Conservation (phyloP, 139 green algal genomes). For the Picochlorum sp. region DNA sequence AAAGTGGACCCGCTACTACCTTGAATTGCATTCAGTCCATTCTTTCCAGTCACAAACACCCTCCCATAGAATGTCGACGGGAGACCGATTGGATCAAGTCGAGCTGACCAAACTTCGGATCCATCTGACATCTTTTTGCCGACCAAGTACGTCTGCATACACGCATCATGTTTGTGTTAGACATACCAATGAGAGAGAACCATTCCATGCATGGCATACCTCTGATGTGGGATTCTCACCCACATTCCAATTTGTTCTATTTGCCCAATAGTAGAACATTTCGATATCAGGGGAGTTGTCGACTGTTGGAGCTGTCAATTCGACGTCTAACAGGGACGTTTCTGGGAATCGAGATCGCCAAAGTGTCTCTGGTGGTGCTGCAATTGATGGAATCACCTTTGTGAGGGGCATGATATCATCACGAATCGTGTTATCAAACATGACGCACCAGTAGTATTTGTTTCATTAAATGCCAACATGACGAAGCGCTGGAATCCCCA, state of each 20-base stretch:
- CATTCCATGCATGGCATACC: too few relatives aligned
- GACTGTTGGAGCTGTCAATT: background rate
- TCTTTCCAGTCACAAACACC: background rate
- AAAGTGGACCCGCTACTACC: slow-evolving; percentile 3
- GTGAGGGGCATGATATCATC: background rate
- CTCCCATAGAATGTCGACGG: slow-evolving; percentile 3
- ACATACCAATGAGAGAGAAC: too few relatives aligned
- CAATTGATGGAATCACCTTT: background rate
- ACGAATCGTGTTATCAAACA: background rate
- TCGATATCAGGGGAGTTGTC: background rate
- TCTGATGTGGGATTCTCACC: background rate
- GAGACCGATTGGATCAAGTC: background rate
- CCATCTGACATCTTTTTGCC: background rate
- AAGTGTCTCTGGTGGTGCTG: background rate
- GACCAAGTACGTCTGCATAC: background rate
- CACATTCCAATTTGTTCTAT: slow-evolving; percentile 12
- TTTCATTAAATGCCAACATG: background rate
- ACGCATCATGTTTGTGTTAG: too few relatives aligned
- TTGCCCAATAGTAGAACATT: slow-evolving; percentile 8
- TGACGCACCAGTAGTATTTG: background rate
- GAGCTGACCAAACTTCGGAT: slow-evolving; percentile 1
- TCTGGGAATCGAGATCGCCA: slow-evolving; percentile 10
- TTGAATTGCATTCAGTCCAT: slow-evolving; percentile 4
- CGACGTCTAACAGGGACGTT: background rate
- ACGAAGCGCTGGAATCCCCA: slow-evolving; percentile 10